These are phyloP conservation scores for Rhamnella rubrinervis DNA, from an alignment of 331 rosid species.

Conservation along the genomic window DNA sequence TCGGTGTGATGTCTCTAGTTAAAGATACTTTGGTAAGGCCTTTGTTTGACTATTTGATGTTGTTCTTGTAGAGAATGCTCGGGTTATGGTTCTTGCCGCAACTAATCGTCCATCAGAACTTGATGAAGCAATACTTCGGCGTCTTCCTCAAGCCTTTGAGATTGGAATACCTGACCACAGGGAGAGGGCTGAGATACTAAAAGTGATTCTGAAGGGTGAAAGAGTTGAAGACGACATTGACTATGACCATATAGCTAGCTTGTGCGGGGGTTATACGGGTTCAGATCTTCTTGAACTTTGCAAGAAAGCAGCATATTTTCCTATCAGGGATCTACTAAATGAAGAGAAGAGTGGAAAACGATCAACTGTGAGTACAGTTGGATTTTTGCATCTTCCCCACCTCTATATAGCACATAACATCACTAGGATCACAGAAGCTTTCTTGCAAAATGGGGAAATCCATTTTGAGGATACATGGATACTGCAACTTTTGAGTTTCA, in stretches of 20 bases:
- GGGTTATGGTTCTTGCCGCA: slow-evolving; percentile 95
- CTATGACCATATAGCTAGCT: slow-evolving; percentile 47
- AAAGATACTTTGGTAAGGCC: slow-evolving; percentile 16
- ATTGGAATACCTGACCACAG: slow-evolving; percentile 72
- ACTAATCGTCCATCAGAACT: slow-evolving; percentile 99
- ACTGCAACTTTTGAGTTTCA: no score
- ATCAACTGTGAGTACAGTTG: slow-evolving; percentile 66
- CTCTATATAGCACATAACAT: not conserved
- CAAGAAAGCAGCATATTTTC: slow-evolving; percentile 93
- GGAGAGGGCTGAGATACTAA: slow-evolving; percentile 86
- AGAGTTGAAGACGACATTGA: slow-evolving; percentile 60
- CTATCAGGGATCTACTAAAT: slow-evolving; percentile 81
- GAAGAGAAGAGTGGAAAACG: slow-evolving; percentile 70
- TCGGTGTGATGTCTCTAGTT: not conserved
- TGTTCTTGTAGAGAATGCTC: slow-evolving; percentile 63
- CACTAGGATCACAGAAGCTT: not conserved
- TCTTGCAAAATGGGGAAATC: slow-evolving; percentile 3
- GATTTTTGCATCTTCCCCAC: not conserved
- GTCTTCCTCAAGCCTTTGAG: slow-evolving; percentile 96
- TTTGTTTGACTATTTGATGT: slow-evolving; percentile 16
- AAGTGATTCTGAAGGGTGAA: slow-evolving; percentile 82
- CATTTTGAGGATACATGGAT: not conserved
- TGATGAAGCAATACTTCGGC: slow-evolving; percentile 97
- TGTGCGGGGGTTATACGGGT: slow-evolving; percentile 84
- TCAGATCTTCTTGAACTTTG: slow-evolving; percentile 97